Evolutionary conservation across 2,329 filamentous ascomycete species (phyloP), one percentile per base, ranked within the genome.

Genomic region (Albophoma yamanashiensis): DNA sequence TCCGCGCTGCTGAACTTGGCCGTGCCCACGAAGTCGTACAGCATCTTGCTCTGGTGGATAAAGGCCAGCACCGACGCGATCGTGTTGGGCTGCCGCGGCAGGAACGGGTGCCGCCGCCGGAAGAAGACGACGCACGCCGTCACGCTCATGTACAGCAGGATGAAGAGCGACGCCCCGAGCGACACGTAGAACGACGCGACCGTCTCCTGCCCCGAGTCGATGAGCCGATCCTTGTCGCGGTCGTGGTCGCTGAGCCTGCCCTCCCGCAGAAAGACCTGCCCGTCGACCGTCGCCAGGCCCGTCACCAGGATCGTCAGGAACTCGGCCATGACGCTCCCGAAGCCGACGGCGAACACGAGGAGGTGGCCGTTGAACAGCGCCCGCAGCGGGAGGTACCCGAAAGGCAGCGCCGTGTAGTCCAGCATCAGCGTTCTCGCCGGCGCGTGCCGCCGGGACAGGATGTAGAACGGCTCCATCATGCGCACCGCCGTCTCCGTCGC

Each of bases 21-120:
- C 27, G 87, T 91, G 50, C 83, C 85, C 17, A 90, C 86, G 71
- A 92, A 92, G 67, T 85, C 83, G 63, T 85, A 86, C 55, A 92
- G 75, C 89, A 92, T 92, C 73, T 89, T 89, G 71, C 83, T 88
- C 74, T 91, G 88, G 72, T 92, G 87, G 62, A 92, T 89, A 68
- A 88, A 92, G 0, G 88, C 88, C 59, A 93, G 78, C 58, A 92
- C 83, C 52, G 83, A 86, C 1, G 89, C 86, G 65, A 93, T 92
- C 25, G 89, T 91, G 66, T 87, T 90, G 4, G 89, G 89, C 75
- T 92, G 88, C 5, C 89, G 82, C 1, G 89, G 89, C 60, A 92
- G 76, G 71, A 92, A 92, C 2, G 89, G 83, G 59, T 85, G 83
- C 0, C 85, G 79, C 17, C 89, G 83, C 1, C 82, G 80, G 22